Evolutionary conservation across 345 rosid species (phyloP).

Genomic region (Punica granatum): DNA sequence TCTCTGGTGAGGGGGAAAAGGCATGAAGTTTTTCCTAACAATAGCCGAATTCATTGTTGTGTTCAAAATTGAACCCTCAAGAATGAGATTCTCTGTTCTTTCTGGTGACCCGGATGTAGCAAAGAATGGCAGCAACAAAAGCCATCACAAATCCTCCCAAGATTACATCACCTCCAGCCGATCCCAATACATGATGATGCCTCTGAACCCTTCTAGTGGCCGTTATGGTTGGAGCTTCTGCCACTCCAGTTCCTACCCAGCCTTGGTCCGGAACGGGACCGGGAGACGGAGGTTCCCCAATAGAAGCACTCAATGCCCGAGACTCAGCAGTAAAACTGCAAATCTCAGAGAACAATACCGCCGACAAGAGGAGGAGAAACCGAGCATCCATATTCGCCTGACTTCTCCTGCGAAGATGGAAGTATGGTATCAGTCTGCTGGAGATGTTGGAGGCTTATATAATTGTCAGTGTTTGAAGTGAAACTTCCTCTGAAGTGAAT

Average conservation of each 20-base stretch:
- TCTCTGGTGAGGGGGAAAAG: too few relatives aligned
- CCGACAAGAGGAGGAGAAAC: background rate
- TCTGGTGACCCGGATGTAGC: conserved; percentile 29
- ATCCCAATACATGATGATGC: conserved; percentile 15
- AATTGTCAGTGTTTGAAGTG: background rate
- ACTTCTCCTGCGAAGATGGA: background rate
- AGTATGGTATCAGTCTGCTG: background rate
- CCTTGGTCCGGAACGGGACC: conserved; percentile 15
- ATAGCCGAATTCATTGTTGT: too few relatives aligned
- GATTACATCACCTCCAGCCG: conserved; percentile 28
- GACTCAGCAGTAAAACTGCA: background rate
- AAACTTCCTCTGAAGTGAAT: background rate
- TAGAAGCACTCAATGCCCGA: background rate
- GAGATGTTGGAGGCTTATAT: background rate
- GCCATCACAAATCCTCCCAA: conserved; percentile 28
- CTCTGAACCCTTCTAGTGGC: conserved; percentile 14
- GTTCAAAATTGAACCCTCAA: background rate
- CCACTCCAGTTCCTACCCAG: background rate
- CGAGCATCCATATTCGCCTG: background rate
- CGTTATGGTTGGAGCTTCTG: conserved; percentile 11
- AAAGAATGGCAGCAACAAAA: conserved; percentile 20
- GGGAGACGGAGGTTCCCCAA: conserved; percentile 3
- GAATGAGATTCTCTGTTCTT: conserved; percentile 2
- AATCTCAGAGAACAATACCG: background rate
- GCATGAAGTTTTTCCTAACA: too few relatives aligned